These are phyloP conservation scores for Rhizopus delemar DNA, from an alignment of 371 early-diverging fungal species.

Conservation along the genomic window DNA sequence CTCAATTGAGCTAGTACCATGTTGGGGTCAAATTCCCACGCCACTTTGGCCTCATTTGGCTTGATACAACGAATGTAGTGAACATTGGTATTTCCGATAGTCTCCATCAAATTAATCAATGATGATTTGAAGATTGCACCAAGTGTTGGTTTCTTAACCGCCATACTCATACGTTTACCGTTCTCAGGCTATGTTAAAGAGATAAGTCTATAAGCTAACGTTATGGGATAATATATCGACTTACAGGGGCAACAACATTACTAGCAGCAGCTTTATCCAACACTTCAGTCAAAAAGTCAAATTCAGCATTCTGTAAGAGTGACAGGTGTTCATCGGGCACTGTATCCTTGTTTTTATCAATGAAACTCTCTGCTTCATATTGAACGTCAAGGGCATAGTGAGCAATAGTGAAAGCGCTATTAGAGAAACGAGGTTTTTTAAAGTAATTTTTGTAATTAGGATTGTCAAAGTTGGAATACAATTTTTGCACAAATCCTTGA, in stretches of 20 bases:
- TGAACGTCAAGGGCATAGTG: constrained; percentile 94
- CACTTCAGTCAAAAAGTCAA: constrained; percentile 77
- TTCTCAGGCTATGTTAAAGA: constrained; percentile 32
- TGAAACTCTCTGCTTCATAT: constrained; percentile 92
- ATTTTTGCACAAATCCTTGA: constrained; percentile 77
- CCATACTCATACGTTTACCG: constrained; percentile 61
- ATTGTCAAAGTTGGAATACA: constrained; percentile 76
- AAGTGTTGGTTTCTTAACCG: constrained; percentile 78
- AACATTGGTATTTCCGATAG: constrained; percentile 90
- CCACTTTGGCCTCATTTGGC: constrained; percentile 90
- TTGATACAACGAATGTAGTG: constrained; percentile 98
- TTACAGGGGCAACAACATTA: constrained; percentile 42
- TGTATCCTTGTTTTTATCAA: constrained; percentile 99
- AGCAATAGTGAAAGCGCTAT: constrained; percentile 77
- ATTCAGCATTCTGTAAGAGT: constrained; percentile 68
- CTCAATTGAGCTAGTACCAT: constrained; percentile 95
- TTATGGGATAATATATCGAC: neutral
- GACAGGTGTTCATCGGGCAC: constrained; percentile 90
- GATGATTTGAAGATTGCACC: constrained; percentile 87
- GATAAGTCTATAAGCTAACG: neutral
- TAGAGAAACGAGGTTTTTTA: constrained; percentile 89
- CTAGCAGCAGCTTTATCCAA: constrained; percentile 53
- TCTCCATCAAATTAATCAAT: constrained; percentile 89
- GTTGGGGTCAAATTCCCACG: constrained; percentile 90
- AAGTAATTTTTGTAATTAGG: constrained; percentile 77